Evolutionary conservation across 768 basidiomycete genomes (phyloP).

Genomic region (Mycena leptocephala): DNA sequence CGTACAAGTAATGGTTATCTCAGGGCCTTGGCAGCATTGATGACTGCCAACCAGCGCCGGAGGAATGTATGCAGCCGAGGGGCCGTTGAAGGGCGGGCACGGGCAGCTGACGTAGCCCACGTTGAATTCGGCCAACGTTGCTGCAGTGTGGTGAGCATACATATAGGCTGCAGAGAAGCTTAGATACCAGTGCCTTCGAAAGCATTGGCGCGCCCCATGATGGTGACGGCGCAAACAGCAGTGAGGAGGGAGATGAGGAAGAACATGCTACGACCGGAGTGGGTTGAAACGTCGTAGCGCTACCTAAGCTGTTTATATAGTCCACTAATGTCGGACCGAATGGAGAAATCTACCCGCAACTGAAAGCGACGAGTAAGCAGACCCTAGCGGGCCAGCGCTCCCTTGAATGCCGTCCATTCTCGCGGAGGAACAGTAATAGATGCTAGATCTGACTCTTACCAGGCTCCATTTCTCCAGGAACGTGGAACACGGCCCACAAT

Average conservation of each 20-base stretch:
- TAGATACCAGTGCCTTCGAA: conserved; percentile 1
- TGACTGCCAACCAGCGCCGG: conserved; percentile 6
- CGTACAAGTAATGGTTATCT: conserved; percentile 14
- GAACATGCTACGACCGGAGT: no score
- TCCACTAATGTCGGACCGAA: no score
- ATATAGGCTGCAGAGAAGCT: conserved; percentile 3
- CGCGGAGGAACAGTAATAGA: neutral
- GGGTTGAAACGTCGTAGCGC: no score
- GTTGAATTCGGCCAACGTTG: conserved; percentile 7
- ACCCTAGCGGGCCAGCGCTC: neutral
- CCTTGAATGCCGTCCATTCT: neutral
- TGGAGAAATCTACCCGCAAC: neutral
- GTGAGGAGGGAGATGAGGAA: no score
- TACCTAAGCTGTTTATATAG: no score
- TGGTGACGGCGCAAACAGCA: no score
- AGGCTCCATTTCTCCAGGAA: neutral
- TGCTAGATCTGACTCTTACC: neutral
- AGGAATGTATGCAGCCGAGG: conserved; percentile 12
- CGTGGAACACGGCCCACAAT: no score
- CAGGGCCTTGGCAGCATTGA: conserved; percentile 4
- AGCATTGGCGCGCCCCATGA: no score
- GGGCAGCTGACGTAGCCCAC: conserved; percentile 12
- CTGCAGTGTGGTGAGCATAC: conserved; percentile 7
- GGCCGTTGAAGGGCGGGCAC: conserved; percentile 2
- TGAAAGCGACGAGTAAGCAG: neutral